Conservation (phyloP, 1,284 basidiomycete species). For the Leccinum pachyderme region DNA sequence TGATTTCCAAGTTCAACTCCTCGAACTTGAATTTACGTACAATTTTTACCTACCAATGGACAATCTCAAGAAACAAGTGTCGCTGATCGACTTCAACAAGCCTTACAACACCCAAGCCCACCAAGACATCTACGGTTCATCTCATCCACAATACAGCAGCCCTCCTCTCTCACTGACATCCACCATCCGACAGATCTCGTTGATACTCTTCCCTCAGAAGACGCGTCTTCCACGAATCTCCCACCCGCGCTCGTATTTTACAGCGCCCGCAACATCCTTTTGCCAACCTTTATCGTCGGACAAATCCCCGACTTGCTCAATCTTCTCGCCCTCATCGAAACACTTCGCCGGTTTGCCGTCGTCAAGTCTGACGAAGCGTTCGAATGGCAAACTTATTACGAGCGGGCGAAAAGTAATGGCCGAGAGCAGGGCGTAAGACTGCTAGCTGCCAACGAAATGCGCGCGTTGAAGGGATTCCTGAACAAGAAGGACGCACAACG, state of each 20-base stretch:
- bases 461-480: conserved; percentile 11
- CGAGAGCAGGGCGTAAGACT: conserved; percentile 10
- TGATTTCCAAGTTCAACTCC: no score
- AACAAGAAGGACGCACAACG: conserved; percentile 23
- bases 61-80: background rate
- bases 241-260: conserved; percentile 38
- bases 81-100: background rate
- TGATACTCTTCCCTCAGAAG: background rate
- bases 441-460: conserved; percentile 19
- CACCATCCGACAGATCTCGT: conserved; percentile 13
- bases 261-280: conserved; percentile 39
- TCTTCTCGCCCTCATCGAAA: conserved; percentile 41
- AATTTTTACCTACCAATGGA: background rate
- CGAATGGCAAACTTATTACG: conserved; percentile 36
- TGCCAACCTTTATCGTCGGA: conserved; percentile 33
- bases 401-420: conserved; percentile 6
- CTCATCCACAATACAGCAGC: background rate
- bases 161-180: conserved; percentile 2
- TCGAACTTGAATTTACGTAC: no score
- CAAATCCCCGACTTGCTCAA: conserved; percentile 42
- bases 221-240: conserved; percentile 2
- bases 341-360: conserved; percentile 35
- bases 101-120: background rate
- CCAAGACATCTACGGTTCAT: conserved; percentile 8
- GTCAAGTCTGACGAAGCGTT: conserved; percentile 34